phyloP scores from a whole-genome alignment of 306 rosid genomes.

The Fagus crenata region DNA sequence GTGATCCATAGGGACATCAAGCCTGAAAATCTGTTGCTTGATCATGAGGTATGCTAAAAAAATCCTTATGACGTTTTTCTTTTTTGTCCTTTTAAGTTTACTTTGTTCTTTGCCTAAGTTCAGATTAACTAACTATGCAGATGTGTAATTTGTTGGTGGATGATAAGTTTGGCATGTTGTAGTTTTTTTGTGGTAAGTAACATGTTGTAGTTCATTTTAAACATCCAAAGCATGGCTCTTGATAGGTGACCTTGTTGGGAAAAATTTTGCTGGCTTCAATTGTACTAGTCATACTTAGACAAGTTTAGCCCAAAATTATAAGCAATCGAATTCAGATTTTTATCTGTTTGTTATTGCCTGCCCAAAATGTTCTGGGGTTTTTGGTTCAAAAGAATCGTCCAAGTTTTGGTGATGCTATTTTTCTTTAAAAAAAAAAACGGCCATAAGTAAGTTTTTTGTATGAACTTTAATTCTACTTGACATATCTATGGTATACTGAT shows the following conservation, averaged over 20 bases:
- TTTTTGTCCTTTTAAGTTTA: neutral
- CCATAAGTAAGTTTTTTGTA: neutral
- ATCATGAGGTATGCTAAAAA: slow-evolving; percentile 63
- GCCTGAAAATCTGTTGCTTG: slow-evolving; percentile 89
- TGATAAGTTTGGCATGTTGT: neutral
- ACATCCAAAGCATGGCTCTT: neutral
- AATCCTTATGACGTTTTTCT: neutral
- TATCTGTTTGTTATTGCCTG: neutral
- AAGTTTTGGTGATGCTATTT: neutral
- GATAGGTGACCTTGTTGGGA: neutral
- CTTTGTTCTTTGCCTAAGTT: neutral
- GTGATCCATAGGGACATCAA: slow-evolving; percentile 93
- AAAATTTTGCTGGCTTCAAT: neutral
- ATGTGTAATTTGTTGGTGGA: neutral
- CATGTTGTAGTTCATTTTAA: neutral
- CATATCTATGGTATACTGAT: neutral
- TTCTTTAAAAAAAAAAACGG: neutral
- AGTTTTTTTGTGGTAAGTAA: neutral
- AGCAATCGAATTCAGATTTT: neutral
- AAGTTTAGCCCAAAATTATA: neutral
- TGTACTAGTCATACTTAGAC: neutral
- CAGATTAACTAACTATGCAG: slow-evolving; percentile 1
- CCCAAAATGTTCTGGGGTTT: neutral
- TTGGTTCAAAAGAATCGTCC: neutral
- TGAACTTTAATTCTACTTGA: neutral